These are phyloP conservation scores for Quaeritorhiza haematococci DNA, from an alignment of 371 early-diverging fungal genomes.

Conservation along the genomic window DNA sequence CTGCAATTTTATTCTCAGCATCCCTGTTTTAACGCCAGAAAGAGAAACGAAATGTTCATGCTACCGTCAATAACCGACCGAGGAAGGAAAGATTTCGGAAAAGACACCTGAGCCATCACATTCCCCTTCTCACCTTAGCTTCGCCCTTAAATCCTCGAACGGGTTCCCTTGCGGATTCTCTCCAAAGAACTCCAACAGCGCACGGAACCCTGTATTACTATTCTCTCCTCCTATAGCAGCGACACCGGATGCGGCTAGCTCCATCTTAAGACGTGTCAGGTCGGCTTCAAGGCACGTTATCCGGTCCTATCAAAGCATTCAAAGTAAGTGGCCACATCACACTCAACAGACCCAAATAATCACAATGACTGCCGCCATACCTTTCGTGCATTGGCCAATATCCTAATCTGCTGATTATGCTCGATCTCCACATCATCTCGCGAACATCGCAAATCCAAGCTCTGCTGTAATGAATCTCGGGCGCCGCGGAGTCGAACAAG, in stretches of 20 bases:
- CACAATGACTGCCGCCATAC: conserved; percentile 16
- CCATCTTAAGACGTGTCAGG: conserved; percentile 61
- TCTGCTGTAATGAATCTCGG: conserved; percentile 71
- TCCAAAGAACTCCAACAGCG: conserved; percentile 64
- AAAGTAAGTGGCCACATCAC: neutral
- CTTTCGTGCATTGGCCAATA: conserved; percentile 64
- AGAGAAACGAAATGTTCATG: too few species aligned
- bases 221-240: too few species aligned
- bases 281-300: conserved; percentile 61
- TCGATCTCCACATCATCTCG: conserved; percentile 60
- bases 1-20: too few species aligned
- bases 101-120: too few species aligned
- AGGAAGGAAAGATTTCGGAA: too few species aligned
- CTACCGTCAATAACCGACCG: too few species aligned
- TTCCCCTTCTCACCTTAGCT: conserved; percentile 38
- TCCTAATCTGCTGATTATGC: conserved; percentile 59
- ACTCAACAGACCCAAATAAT: neutral
- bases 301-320: conserved; percentile 39
- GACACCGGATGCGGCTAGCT: conserved; percentile 59
- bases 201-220: conserved; percentile 56
- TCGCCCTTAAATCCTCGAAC: conserved; percentile 50
- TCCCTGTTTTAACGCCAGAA: too few species aligned
- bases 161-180: conserved; percentile 38
- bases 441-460: conserved; percentile 63
- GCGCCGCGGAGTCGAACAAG: conserved; percentile 69